Percentiles rank a stretch among this genome's conserved stretches.
Conservation (phyloP, 2,329 filamentous ascomycete genomes). For the Epichloe glyceriae region DNA sequence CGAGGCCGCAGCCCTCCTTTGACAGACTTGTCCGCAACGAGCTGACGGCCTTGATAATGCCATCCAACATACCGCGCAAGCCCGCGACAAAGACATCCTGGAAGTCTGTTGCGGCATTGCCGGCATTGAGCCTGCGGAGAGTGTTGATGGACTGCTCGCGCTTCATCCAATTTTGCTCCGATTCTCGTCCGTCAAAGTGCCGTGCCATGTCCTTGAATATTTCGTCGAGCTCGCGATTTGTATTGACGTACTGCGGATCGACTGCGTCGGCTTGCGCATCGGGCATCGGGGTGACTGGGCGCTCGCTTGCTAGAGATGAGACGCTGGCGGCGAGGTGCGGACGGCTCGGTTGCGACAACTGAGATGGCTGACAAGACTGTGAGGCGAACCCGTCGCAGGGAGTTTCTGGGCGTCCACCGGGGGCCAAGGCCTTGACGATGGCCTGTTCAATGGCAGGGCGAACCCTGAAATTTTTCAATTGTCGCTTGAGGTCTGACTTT, state of each 20-base stretch:
- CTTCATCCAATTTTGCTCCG: constrained; percentile 81
- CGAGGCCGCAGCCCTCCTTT: constrained; percentile 68
- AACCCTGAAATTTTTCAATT: constrained; percentile 73
- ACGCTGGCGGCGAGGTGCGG: constrained; percentile 36
- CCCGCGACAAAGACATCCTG: constrained; percentile 54
- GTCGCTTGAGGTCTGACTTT: constrained; percentile 78
- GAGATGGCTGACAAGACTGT: background rate
- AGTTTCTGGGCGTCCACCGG: constrained; percentile 31
- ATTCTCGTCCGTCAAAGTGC: constrained; percentile 77
- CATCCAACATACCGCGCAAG: constrained; percentile 66
- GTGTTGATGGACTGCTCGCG: constrained; percentile 71
- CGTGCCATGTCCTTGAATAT: constrained; percentile 69
- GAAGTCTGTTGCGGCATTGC: constrained; percentile 72
- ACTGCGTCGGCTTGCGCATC: constrained; percentile 56
- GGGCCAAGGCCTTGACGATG: constrained; percentile 62
- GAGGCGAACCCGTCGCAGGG: constrained; percentile 25
- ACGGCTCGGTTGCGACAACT: constrained; percentile 20
- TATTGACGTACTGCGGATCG: constrained; percentile 74
- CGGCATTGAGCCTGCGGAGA: constrained; percentile 64
- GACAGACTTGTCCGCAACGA: constrained; percentile 84
- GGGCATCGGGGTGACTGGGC: constrained; percentile 47
- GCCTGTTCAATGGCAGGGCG: constrained; percentile 73
- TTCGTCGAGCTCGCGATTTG: constrained; percentile 77
- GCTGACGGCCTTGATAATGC: constrained; percentile 72
- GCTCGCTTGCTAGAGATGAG: constrained; percentile 34